Evolutionary conservation across 1,139 yeast genomes (phyloP), one percentile per base, ranked within the genome.

Genomic region (Yamadazyma jaroonii): DNA sequence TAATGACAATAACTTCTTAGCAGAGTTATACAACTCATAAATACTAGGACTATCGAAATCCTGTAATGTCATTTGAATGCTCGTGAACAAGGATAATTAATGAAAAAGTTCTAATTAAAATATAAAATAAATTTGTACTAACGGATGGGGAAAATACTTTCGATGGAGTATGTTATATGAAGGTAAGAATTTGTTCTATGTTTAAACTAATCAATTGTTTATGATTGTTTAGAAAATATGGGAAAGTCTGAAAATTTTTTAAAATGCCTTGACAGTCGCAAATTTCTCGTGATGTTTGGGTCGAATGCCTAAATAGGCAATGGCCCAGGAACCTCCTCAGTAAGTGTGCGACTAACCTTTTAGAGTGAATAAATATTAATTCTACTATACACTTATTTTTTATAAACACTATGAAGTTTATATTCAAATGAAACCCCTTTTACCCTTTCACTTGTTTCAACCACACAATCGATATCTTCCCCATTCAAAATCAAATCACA

Each of bases 401-500:
- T 58, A 48, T 58, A 64, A 42, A 68, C 74, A 17, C 67, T 57
- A 49, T 71, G 77, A 37, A 68, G 58, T 42, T 77, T 57, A 49
- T 72, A 72, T 46, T 71, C 76, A 44, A 69, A 71, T 7, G 64
- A 55, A n/a, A 70, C 76, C 1, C 74, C 74, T 35, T 53, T 56
- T 4, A 70, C 74, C 27, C 76, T 44, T 41, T 71, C 74, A 40
- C 57, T 22, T 7, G 21, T 33, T 24, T 34, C 37, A 26, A 30
- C 30, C 3, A 8, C 9, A 17, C 24, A 22, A 13, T 29, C 34
- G 20, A 29, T 17, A 31, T 34, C 39, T 6, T 29, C 29, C 11
- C 41, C 36, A 17, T 34, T 35, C 14, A 45, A 36, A 4, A 46
- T 40, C 40, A 58, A 42, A 49, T 75, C 80, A 41, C 74, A 71